Percentiles rank a stretch among this genome's conserved stretches.
phyloP scores from a whole-genome alignment of 768 basidiomycete genomes.

The Podaxis sp. region DNA sequence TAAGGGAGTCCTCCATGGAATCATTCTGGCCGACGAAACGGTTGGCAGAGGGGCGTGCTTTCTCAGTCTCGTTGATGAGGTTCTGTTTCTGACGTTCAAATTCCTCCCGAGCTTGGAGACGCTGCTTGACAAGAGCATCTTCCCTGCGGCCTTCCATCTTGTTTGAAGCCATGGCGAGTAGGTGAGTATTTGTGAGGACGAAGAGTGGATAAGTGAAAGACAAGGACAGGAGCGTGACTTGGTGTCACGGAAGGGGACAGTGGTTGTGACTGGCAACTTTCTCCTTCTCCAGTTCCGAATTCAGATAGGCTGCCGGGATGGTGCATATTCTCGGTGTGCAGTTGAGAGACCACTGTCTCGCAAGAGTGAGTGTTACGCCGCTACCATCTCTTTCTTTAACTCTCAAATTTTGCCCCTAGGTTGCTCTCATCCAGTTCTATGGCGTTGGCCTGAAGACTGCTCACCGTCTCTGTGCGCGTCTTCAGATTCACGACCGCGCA shows the following conservation, averaged over 20 bases:
- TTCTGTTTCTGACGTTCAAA: conserved; percentile 79
- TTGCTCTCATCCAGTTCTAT: conserved; percentile 88
- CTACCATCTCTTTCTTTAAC: conserved; percentile 1
- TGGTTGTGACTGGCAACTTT: conserved; percentile 13
- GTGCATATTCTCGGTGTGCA: conserved; percentile 88
- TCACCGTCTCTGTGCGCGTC: conserved; percentile 82
- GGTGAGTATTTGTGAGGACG: conserved; percentile 4
- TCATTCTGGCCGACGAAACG: conserved; percentile 95
- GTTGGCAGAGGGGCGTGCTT: conserved; percentile 81
- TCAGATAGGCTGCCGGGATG: conserved; percentile 40
- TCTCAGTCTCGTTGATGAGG: conserved; percentile 88
- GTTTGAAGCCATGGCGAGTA: conserved; percentile 62
- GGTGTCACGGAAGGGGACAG: conserved; percentile 25
- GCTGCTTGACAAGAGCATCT: conserved; percentile 82
- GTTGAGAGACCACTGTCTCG: conserved; percentile 72
- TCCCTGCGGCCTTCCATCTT: conserved; percentile 85
- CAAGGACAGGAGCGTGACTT: conserved; percentile 5
- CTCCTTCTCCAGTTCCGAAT: conserved; percentile 2
- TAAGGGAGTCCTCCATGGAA: conserved; percentile 90
- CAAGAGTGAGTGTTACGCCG: conserved; percentile 56
- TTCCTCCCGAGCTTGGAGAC: conserved; percentile 76
- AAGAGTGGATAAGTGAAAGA: neutral
- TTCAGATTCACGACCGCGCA: conserved; percentile 87
- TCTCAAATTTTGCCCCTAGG: conserved; percentile 42
- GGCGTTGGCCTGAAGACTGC: conserved; percentile 81